Conservation (phyloP, 2,329 filamentous ascomycete genomes). For the Clonostachys solani region DNA sequence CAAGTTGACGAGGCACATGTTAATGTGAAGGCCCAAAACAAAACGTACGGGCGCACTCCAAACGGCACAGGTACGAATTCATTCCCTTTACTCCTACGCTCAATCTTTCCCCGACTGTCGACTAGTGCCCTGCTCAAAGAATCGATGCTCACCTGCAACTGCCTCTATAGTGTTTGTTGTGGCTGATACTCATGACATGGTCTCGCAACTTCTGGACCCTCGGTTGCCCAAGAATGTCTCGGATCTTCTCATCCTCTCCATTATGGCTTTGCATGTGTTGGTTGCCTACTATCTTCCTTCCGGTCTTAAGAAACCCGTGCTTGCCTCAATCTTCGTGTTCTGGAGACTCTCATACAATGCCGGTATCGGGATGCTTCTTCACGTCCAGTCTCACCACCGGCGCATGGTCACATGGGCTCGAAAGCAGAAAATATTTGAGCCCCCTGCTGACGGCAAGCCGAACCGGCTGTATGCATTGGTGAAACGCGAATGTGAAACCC, state of each 20-base stretch:
- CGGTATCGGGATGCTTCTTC: constrained; percentile 86
- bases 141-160: neutral
- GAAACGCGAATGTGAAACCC: constrained; percentile 82
- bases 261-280: constrained; percentile 72
- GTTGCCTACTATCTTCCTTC: constrained; percentile 70
- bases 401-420: constrained; percentile 84
- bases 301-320: constrained; percentile 67
- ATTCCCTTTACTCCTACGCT: neutral
- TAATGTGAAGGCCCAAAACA: constrained; percentile 20
- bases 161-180: constrained; percentile 77
- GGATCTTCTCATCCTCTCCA: constrained; percentile 73
- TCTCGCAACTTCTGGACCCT: constrained; percentile 92
- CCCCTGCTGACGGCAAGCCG: constrained; percentile 76
- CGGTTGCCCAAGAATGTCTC: constrained; percentile 93
- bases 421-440: constrained; percentile 80
- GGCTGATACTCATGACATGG: constrained; percentile 97
- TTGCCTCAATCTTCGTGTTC: constrained; percentile 81
- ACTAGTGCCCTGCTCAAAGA: neutral
- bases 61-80: constrained; percentile 75
- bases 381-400: constrained; percentile 85
- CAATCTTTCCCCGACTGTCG: neutral
- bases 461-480: constrained; percentile 79
- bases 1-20: no score
- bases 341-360: constrained; percentile 92
- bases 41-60: constrained; percentile 87